Evolutionary conservation across 2,329 filamentous ascomycete genomes (phyloP).

Genomic region (Clarireedia monteithiana): DNA sequence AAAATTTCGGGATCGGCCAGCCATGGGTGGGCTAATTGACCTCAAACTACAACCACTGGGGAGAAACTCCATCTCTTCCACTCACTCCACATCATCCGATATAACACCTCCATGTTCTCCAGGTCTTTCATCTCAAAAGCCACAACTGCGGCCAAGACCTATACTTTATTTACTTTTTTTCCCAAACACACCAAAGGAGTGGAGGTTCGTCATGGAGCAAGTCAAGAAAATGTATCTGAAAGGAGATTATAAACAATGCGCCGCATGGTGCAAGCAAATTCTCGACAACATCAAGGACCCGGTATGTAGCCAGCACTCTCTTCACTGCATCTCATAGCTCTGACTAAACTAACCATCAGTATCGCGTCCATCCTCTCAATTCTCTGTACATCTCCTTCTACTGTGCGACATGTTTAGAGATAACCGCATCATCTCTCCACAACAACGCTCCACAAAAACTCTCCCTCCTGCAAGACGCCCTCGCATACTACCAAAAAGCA

Average conservation of each 20-base stretch:
- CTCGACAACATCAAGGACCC: constrained; percentile 24
- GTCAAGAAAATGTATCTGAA: constrained; percentile 24
- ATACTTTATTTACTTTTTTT: constrained; percentile 13
- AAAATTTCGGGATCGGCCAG: background rate
- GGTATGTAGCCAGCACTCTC: constrained; percentile 14
- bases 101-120: constrained; percentile 1
- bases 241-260: constrained; percentile 26
- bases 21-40: constrained; percentile 5
- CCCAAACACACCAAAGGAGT: constrained; percentile 24
- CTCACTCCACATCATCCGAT: constrained; percentile 1
- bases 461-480: constrained; percentile 25
- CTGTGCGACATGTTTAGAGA: constrained; percentile 25
- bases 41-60: constrained; percentile 8
- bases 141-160: constrained; percentile 11
- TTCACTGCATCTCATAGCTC: background rate
- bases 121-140: background rate
- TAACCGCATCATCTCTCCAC: constrained; percentile 21
- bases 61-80: background rate
- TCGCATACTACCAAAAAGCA: constrained; percentile 22
- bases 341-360: constrained; percentile 12
- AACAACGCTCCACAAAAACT: constrained; percentile 21
- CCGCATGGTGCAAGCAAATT: constrained; percentile 23
- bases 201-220: constrained; percentile 26
- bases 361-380: constrained; percentile 23
- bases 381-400: constrained; percentile 28